A percentile compares a stretch with the other conserved stretches of the same genome.
Conservation (phyloP, 2,329 filamentous ascomycete species). For the Fusarium tupiense region DNA sequence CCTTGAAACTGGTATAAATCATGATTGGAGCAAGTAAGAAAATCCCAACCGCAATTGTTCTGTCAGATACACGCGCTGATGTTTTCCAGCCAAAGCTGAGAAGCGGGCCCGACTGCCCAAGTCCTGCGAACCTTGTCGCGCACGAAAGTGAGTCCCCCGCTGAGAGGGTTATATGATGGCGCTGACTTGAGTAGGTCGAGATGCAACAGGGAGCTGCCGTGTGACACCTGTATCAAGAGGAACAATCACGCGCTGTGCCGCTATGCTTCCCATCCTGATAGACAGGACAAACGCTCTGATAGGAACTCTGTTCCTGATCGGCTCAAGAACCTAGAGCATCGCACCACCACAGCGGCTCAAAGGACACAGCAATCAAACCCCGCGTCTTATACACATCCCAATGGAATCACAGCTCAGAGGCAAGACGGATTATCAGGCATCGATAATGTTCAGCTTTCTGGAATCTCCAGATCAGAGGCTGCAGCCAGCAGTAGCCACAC, state of each 20-base stretch:
- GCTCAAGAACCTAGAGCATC: constrained; percentile 44
- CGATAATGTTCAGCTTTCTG: rapidly evolving
- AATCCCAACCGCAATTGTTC: rapidly evolving
- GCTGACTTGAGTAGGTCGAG: constrained; percentile 39
- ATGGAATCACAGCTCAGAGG: rapidly evolving
- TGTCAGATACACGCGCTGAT: neutral
- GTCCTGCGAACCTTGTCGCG: constrained; percentile 49
- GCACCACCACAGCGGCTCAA: constrained; percentile 35
- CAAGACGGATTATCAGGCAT: rapidly evolving
- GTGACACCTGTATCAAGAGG: constrained; percentile 43
- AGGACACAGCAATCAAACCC: neutral
- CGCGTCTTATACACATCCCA: rapidly evolving
- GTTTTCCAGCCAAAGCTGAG: constrained; percentile 34
- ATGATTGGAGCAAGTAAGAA: neutral
- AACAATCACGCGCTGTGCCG: constrained; percentile 40
- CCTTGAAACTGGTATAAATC: rapidly evolving
- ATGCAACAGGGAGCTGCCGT: constrained; percentile 47
- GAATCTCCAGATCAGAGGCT: no score
- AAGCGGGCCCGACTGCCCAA: constrained; percentile 49
- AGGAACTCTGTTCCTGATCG: constrained; percentile 32
- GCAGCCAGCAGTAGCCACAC: rapidly evolving
- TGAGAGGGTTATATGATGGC: neutral
- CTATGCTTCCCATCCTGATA: constrained; percentile 41
- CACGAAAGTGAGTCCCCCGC: constrained; percentile 41
- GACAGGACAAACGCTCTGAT: neutral